phyloP scores from a whole-genome alignment of 208 protist genomes.

The Crithidia bombi region DNA sequence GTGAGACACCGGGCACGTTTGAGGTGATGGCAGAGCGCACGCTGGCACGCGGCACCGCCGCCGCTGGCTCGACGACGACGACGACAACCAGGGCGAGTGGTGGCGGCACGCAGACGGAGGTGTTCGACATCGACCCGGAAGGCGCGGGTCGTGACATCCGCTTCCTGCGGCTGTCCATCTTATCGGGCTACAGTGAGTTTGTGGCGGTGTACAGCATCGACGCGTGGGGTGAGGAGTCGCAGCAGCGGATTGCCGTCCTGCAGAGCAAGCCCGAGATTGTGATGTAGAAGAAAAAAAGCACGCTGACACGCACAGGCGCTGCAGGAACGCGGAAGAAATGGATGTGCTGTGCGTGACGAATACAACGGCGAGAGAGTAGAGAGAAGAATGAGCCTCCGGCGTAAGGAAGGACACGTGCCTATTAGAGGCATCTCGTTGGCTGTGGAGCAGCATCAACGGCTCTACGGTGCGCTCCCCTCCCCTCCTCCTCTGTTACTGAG shows the following conservation, averaged over 20 bases:
- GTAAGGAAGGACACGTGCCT: too few species aligned
- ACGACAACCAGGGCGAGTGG: background rate
- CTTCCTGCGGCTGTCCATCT: slow-evolving; percentile 59
- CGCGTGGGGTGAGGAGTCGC: slow-evolving; percentile 78
- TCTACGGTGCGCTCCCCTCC: too few species aligned
- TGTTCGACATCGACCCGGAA: slow-evolving; percentile 63
- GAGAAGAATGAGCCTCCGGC: too few species aligned
- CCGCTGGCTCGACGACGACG: background rate
- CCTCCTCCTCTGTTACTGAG: too few species aligned
- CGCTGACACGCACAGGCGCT: too few species aligned
- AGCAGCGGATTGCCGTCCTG: slow-evolving; percentile 83
- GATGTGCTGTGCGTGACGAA: too few species aligned
- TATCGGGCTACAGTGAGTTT: slow-evolving; percentile 85
- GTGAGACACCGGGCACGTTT: slow-evolving; percentile 36
- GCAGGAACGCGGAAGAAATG: too few species aligned
- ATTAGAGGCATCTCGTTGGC: too few species aligned
- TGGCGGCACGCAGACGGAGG: slow-evolving; percentile 52
- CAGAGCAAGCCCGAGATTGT: slow-evolving; percentile 79
- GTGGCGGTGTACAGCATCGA: slow-evolving; percentile 73
- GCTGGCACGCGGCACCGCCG: slow-evolving; percentile 37
- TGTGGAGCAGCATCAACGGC: too few species aligned
- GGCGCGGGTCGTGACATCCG: slow-evolving; percentile 58
- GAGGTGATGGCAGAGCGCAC: slow-evolving; percentile 58
- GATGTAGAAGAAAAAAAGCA: slow-evolving; percentile 47
- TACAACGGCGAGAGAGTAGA: too few species aligned